These are phyloP conservation scores for Ilyonectria robusta DNA, from an alignment of 2,329 filamentous ascomycete genomes.

Conservation along the genomic window DNA sequence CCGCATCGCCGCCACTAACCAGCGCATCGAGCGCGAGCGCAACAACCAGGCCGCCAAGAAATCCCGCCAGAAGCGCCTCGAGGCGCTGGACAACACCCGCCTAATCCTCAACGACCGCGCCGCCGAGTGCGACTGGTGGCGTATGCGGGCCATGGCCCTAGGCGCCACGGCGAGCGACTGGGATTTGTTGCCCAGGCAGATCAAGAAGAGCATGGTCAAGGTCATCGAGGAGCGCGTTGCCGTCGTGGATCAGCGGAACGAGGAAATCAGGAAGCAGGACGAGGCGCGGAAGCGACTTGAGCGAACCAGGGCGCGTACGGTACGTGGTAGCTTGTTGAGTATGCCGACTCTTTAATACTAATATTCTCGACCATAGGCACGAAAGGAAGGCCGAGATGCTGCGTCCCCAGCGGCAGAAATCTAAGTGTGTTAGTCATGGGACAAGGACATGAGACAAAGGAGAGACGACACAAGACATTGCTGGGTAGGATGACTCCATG, in stretches of 20 bases:
- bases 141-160: conserved; percentile 44
- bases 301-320: conserved; percentile 20
- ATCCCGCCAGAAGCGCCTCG: conserved; percentile 50
- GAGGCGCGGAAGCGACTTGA: conserved; percentile 42
- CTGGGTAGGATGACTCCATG: not conserved
- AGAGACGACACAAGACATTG: not conserved
- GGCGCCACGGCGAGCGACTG: conserved; percentile 43
- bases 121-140: conserved; percentile 48
- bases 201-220: conserved; percentile 40
- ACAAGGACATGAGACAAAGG: not conserved
- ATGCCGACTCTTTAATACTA: not conserved
- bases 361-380: not conserved
- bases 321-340: conserved; percentile 9
- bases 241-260: conserved; percentile 31
- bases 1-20: conserved; percentile 42
- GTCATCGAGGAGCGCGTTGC: conserved; percentile 38
- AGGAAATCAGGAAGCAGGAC: conserved; percentile 37
- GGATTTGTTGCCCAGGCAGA: conserved; percentile 29
- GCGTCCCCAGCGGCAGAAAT: too few species aligned
- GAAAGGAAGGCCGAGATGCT: not conserved
- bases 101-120: conserved; percentile 42
- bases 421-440: not conserved
- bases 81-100: conserved; percentile 42
- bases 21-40: conserved; percentile 48
- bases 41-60: conserved; percentile 58